phyloP scores from a whole-genome alignment of 768 basidiomycete genomes.

The Baorangia bicolor region DNA sequence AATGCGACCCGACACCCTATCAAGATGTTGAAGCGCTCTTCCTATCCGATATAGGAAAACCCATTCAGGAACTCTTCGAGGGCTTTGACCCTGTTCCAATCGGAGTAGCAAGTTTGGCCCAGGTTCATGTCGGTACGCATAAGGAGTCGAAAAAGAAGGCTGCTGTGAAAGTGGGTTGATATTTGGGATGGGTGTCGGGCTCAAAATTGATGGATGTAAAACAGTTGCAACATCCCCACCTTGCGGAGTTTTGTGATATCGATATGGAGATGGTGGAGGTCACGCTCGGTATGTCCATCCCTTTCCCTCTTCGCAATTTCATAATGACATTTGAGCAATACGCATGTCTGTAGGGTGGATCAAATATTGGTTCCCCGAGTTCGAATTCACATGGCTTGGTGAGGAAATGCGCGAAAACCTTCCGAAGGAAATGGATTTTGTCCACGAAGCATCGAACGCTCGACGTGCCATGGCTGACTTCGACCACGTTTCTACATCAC shows the following conservation, averaged over 20 bases:
- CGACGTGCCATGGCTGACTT: constrained; percentile 72
- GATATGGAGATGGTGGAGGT: constrained; percentile 87
- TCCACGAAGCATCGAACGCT: constrained; percentile 86
- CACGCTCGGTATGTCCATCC: constrained; percentile 50
- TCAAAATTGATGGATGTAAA: constrained; percentile 6
- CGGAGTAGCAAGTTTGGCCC: constrained; percentile 94
- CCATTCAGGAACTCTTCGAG: constrained; percentile 74
- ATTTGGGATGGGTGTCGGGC: neutral
- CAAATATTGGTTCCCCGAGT: constrained; percentile 92
- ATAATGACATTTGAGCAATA: neutral
- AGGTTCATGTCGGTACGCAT: constrained; percentile 86
- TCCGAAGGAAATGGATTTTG: constrained; percentile 94
- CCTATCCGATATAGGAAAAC: constrained; percentile 69
- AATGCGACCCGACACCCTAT: constrained; percentile 86
- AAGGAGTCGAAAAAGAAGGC: constrained; percentile 69
- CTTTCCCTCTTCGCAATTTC: neutral
- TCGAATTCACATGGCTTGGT: constrained; percentile 91
- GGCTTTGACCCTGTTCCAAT: constrained; percentile 87
- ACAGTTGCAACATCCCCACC: constrained; percentile 87
- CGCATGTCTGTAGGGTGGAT: constrained; percentile 59
- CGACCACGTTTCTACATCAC: constrained; percentile 61
- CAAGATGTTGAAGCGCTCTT: constrained; percentile 77
- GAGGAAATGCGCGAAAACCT: constrained; percentile 94
- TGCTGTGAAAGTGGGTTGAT: constrained; percentile 72
- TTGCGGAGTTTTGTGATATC: constrained; percentile 88